These are phyloP conservation scores for Colletotrichum salicis DNA, from an alignment of 2,329 filamentous ascomycete genomes.

Conservation along the genomic window DNA sequence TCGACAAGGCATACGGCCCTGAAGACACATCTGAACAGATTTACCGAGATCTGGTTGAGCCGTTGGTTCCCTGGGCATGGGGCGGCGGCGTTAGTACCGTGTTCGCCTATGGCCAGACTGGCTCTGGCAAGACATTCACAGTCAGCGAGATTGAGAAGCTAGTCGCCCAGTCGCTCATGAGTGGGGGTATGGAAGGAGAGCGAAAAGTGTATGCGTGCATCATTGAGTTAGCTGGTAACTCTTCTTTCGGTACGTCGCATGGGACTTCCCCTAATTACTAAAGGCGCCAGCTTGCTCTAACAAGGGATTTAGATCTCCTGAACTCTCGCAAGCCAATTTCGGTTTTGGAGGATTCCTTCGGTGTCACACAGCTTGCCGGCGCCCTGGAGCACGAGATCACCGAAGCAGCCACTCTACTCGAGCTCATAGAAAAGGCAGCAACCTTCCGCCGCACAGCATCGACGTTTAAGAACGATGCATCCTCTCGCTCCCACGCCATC, in stretches of 20 bases:
- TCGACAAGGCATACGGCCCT: constrained; percentile 50
- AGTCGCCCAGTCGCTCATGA: constrained; percentile 49
- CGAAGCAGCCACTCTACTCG: constrained; percentile 43
- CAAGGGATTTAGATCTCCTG: constrained; percentile 49
- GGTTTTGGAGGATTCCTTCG: constrained; percentile 58
- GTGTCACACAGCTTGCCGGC: constrained; percentile 55
- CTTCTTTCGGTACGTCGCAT: constrained; percentile 41
- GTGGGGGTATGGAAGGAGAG: constrained; percentile 37
- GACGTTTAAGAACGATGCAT: constrained; percentile 58
- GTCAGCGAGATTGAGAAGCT: constrained; percentile 54
- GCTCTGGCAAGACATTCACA: constrained; percentile 60
- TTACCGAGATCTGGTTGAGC: constrained; percentile 52
- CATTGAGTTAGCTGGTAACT: constrained; percentile 52
- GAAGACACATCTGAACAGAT: constrained; percentile 50
- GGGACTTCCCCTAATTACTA: too few species aligned
- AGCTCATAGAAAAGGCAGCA: constrained; percentile 49
- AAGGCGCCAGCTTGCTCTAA: not conserved
- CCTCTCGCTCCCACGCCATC: constrained; percentile 60
- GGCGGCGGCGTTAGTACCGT: constrained; percentile 59
- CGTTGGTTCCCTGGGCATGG: constrained; percentile 58
- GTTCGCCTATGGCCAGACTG: constrained; percentile 61
- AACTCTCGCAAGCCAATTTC: constrained; percentile 53
- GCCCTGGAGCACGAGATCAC: constrained; percentile 51
- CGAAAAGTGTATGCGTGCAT: constrained; percentile 50
- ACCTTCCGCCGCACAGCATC: constrained; percentile 53